Conservation (phyloP, 2,329 filamentous ascomycete genomes). For the Colletotrichum ledebouriae region DNA sequence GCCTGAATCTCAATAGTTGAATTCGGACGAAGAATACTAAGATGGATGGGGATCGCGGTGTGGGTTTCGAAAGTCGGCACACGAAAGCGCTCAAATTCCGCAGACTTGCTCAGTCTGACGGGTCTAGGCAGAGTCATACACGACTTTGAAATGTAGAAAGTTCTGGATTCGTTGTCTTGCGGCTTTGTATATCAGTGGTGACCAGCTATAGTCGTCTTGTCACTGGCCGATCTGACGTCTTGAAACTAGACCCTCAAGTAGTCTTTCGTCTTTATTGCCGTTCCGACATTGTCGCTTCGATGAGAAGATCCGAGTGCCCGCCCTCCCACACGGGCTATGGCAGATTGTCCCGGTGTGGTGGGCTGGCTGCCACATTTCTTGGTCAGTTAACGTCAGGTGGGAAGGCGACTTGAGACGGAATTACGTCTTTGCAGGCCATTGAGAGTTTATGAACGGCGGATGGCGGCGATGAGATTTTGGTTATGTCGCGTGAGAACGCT, state of each 20-base stretch:
- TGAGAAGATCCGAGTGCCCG: conserved; percentile 4
- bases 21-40: not conserved
- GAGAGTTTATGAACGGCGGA: conserved; percentile 17
- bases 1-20: conserved; percentile 18
- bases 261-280: not conserved
- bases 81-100: conserved; percentile 12
- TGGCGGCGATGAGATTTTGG: not conserved
- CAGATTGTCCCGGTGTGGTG: conserved; percentile 6
- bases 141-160: not conserved
- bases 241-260: conserved; percentile 7
- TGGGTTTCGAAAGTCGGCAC: conserved; percentile 10
- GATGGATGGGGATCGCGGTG: conserved; percentile 11
- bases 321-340: not conserved
- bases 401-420: conserved; percentile 24
- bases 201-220: conserved; percentile 10
- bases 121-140: conserved; percentile 22
- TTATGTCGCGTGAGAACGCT: conserved; percentile 3
- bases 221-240: conserved; percentile 13
- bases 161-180: conserved; percentile 3
- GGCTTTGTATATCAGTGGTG: conserved; percentile 7
- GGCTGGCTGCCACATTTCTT: conserved; percentile 11
- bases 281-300: conserved; percentile 8
- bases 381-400: conserved; percentile 25
- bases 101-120: conserved; percentile 11
- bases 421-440: conserved; percentile 16